Conservation (phyloP, 2,329 filamentous ascomycete species). For the Cladobotryum mycophilum region DNA sequence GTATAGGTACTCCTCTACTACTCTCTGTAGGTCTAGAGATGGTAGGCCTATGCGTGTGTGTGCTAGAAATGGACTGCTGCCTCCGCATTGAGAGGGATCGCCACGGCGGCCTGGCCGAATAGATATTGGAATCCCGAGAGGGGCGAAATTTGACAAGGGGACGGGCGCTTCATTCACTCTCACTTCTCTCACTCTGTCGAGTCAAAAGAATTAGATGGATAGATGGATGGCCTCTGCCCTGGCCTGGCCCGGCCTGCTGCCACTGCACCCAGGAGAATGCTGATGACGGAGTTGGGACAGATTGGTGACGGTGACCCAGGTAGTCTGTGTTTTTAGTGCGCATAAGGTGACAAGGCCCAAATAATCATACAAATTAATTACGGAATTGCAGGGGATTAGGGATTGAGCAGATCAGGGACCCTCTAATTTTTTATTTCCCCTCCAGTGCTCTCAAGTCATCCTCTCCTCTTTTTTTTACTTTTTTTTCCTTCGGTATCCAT, state of each 20-base stretch:
- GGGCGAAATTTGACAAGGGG: background rate
- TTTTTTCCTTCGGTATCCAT: background rate
- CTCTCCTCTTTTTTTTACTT: no score
- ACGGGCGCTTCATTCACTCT: background rate
- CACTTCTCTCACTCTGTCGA: background rate
- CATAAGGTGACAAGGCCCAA: background rate
- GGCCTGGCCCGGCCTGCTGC: slow-evolving; percentile 4
- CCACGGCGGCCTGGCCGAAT: slow-evolving; percentile 8
- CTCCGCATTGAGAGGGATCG: slow-evolving; percentile 11
- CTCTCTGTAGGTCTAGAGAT: background rate
- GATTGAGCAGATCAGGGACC: slow-evolving; percentile 2
- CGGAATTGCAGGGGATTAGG: background rate
- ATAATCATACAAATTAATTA: background rate
- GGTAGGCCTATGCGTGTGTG: no score
- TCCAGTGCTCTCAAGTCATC: no score
- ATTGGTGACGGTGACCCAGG: slow-evolving; percentile 7
- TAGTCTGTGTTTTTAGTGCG: slow-evolving; percentile 3
- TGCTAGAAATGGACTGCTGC: slow-evolving; percentile 8
- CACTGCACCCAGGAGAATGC: slow-evolving; percentile 9
- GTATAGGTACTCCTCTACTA: no score
- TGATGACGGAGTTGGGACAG: slow-evolving; percentile 12
- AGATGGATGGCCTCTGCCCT: no score
- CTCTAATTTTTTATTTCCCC: background rate
- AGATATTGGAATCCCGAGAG: slow-evolving; percentile 3
- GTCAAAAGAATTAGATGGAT: background rate